Evolutionary conservation across 2,329 filamentous ascomycete species (phyloP).

Genomic region (Penicillium janthinellum): DNA sequence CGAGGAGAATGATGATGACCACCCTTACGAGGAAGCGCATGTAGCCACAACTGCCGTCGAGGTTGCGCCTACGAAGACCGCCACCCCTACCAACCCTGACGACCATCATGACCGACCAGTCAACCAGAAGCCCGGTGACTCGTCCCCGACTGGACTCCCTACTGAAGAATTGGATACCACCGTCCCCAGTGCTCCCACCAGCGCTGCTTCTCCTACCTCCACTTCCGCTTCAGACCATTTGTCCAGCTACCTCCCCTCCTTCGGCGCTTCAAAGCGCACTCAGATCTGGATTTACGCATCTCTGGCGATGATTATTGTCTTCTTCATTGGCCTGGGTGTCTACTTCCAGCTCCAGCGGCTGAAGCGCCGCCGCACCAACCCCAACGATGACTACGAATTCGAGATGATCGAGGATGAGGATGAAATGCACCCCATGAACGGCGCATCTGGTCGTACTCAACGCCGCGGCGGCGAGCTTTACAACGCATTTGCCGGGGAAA

Average conservation of each 20-base stretch:
- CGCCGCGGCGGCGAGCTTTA: constrained; percentile 84
- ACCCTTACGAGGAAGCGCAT: constrained; percentile 68
- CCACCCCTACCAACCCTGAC: constrained; percentile 52
- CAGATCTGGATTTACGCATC: constrained; percentile 94
- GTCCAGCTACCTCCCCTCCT: constrained; percentile 85
- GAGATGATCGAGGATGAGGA: constrained; percentile 88
- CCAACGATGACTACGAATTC: constrained; percentile 87
- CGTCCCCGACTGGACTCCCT: constrained; percentile 24
- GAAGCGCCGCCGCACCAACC: constrained; percentile 71
- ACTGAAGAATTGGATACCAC: constrained; percentile 17
- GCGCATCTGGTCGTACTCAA: constrained; percentile 54
- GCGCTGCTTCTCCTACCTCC: constrained; percentile 35
- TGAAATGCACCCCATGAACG: constrained; percentile 44
- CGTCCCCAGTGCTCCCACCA: constrained; percentile 25
- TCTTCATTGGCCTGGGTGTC: constrained; percentile 76
- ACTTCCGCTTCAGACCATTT: constrained; percentile 59
- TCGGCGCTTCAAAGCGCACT: constrained; percentile 82
- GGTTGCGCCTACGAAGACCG: constrained; percentile 50
- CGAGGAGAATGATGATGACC: constrained; percentile 76
- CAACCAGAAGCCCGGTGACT: constrained; percentile 57
- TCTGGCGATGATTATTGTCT: constrained; percentile 77
- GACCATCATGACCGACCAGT: constrained; percentile 68
- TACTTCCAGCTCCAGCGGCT: constrained; percentile 81
- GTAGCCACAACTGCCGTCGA: constrained; percentile 66
- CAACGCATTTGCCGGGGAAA: constrained; percentile 94